Evolutionary conservation across 192 early-diverging fungal species (phyloP), one percentile per base, ranked within the genome.

Genomic region (Cetraspora pellucida): DNA sequence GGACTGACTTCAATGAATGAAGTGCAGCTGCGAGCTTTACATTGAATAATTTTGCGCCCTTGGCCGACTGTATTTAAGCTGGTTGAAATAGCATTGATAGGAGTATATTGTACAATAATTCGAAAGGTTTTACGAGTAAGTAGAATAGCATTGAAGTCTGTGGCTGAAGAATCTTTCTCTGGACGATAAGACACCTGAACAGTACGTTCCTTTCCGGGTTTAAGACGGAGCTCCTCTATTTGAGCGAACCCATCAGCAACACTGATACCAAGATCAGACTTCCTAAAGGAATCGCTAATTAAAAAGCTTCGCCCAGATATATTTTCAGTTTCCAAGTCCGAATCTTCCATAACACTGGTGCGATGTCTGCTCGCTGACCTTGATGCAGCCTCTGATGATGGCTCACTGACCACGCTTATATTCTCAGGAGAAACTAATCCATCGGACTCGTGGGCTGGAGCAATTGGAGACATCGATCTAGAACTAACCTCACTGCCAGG

Each of bases 1-100:
- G 97, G 97, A 45, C 86, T 83, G 2, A 96, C 92, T 27, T 94
- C 92, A 52, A 99, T 92, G 77, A 97, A 91, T 0, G 97, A 95
- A 3, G 95, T 99, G 79, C 97, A 98, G 43, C 91, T 92, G 50
- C 94, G 87, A 3, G 95, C 90, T 71, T 92, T 95, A 83, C 96
- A 98, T 66, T 96, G 94, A 37, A 99, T 86, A 23, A 89, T 90
- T 78, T 95, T 95, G 44, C 86, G 87, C 65, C 92, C 91, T 1
- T 61, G 6, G 23, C 69, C 79, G 28, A 71, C 65, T 16, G 49
- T 30, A 10, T 17, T 16, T 8, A 67, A 55, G 30, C 23, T 52
- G 5, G 28, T 45, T 79, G 77, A 55, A 81, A 71, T 72, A 80
- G 57, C 75, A 77, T 69, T 80, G 65, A 78, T 83, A 25, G 73